These are phyloP conservation scores for Hemileccinum impolitum DNA, from an alignment of 768 basidiomycete genomes.

Conservation along the genomic window DNA sequence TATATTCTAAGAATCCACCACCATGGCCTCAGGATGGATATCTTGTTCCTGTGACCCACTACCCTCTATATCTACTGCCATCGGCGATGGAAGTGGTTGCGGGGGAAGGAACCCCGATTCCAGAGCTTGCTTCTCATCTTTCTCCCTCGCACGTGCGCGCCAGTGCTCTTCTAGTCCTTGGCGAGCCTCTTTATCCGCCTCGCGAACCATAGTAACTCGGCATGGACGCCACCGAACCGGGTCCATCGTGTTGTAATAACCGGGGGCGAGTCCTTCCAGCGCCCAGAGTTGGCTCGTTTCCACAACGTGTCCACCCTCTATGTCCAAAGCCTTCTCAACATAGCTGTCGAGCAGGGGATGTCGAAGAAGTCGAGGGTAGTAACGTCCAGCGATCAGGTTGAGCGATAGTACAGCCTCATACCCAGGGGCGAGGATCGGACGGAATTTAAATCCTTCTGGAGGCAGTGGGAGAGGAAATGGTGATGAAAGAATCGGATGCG, in stretches of 20 bases:
- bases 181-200: slow-evolving; percentile 52
- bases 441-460: slow-evolving; percentile 67
- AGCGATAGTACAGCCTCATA: slow-evolving; percentile 67
- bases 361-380: slow-evolving; percentile 68
- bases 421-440: slow-evolving; percentile 58
- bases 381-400: slow-evolving; percentile 71
- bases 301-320: slow-evolving; percentile 36
- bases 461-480: slow-evolving; percentile 53
- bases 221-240: slow-evolving; percentile 54
- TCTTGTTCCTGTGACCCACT: background rate
- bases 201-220: slow-evolving; percentile 56
- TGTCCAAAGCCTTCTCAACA: slow-evolving; percentile 39
- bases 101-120: slow-evolving; percentile 15
- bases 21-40: slow-evolving; percentile 15
- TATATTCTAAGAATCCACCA: slow-evolving; percentile 13
- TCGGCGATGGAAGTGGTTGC: slow-evolving; percentile 1
- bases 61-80: slow-evolving; percentile 1
- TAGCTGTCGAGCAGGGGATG: slow-evolving; percentile 55
- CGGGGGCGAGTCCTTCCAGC: slow-evolving; percentile 66
- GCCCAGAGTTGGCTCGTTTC: slow-evolving; percentile 60
- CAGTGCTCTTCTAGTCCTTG: slow-evolving; percentile 41
- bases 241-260: slow-evolving; percentile 67
- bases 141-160: slow-evolving; percentile 29
- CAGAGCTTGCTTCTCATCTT: slow-evolving; percentile 20
- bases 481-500: slow-evolving; percentile 33